Conservation (phyloP, 176 grass and related monocot genomes). For the Tillandsia leiboldiana region DNA sequence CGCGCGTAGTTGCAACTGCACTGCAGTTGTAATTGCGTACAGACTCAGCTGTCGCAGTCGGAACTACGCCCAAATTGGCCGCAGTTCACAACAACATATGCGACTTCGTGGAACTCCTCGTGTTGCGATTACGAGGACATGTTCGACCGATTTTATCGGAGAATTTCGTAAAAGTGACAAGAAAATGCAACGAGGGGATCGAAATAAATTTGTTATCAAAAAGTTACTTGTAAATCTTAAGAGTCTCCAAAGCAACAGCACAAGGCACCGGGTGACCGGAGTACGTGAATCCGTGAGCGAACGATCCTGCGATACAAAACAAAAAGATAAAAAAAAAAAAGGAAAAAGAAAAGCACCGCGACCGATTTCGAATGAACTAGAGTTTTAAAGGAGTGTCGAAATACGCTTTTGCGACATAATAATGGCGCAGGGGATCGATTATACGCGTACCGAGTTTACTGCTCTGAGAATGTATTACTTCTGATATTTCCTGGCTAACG, state of each 20-base stretch:
- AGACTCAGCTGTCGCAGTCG: too few species aligned
- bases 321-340: neutral
- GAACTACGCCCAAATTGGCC: too few species aligned
- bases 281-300: constrained; percentile 95
- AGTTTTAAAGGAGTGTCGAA: too few species aligned
- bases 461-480: constrained; percentile 88
- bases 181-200: too few species aligned
- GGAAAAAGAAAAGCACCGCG: neutral
- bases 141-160: too few species aligned
- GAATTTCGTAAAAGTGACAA: too few species aligned
- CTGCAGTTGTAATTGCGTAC: too few species aligned
- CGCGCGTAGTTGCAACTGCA: neutral
- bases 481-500: constrained; percentile 85
- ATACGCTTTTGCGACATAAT: too few species aligned
- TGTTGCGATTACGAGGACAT: too few species aligned
- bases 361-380: neutral
- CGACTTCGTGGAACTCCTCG: too few species aligned
- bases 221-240: constrained; percentile 71
- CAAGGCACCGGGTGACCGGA: constrained; percentile 87
- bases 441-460: constrained; percentile 75
- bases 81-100: too few species aligned
- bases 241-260: constrained; percentile 78
- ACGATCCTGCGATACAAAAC: constrained; percentile 49
- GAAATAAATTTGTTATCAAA: neutral
- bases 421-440: too few species aligned